Conservation (phyloP, 352 stramenopile genomes). For the Globisporangium spinosum region DNA sequence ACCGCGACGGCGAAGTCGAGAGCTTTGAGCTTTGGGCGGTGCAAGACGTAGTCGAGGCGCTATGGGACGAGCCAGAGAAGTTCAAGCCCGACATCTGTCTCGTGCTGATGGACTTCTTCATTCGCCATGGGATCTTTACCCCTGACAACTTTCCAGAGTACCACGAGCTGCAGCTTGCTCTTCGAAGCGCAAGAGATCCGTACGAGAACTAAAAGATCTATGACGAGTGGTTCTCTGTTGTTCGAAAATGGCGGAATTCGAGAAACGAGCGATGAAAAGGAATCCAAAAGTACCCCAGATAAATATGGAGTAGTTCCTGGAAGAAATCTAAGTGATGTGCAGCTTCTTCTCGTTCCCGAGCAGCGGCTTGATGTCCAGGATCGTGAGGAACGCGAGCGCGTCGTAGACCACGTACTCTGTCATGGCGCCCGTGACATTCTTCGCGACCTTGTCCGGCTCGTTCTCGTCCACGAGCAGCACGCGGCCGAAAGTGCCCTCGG, state of each 20-base stretch:
- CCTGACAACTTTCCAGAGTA: slow-evolving; percentile 50
- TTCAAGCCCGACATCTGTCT: slow-evolving; percentile 77
- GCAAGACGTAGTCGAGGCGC: slow-evolving; percentile 26
- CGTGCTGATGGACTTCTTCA: slow-evolving; percentile 59
- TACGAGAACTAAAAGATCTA: slow-evolving; percentile 18
- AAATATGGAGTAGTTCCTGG: background rate
- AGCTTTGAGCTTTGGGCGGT: slow-evolving; percentile 53
- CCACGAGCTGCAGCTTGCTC: slow-evolving; percentile 33
- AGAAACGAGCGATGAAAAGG: background rate
- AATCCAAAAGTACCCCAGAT: background rate
- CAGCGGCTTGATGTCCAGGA: slow-evolving; percentile 30
- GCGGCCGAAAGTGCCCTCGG: slow-evolving; percentile 20
- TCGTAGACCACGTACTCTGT: slow-evolving; percentile 28
- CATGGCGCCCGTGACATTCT: slow-evolving; percentile 20
- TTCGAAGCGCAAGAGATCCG: slow-evolving; percentile 25
- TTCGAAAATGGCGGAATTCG: background rate
- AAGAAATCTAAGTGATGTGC: slow-evolving; percentile 4
- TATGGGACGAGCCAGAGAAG: slow-evolving; percentile 42
- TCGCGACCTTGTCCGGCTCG: slow-evolving; percentile 18
- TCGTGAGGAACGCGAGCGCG: slow-evolving; percentile 24
- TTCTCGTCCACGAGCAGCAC: slow-evolving; percentile 28
- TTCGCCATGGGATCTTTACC: slow-evolving; percentile 64
- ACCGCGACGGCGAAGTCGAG: slow-evolving; percentile 61
- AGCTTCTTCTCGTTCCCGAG: slow-evolving; percentile 30
- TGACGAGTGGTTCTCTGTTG: background rate